A percentile compares a stretch with the other conserved stretches of the same genome.
Evolutionary conservation across 345 rosid species (phyloP).

Genomic region (Gossypium mustelinum): DNA sequence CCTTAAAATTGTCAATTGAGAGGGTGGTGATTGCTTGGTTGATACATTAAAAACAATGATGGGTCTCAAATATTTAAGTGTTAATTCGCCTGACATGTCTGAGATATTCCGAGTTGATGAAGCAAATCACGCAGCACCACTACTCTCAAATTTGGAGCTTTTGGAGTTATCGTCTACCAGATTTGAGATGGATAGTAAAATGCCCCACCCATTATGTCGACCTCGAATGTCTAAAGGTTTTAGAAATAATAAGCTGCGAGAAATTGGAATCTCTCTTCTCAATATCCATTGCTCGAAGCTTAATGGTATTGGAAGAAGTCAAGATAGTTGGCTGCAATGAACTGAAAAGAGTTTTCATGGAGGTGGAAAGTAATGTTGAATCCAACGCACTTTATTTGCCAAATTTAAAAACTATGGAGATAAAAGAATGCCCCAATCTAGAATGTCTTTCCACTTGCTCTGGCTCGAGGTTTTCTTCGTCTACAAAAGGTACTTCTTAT

Average conservation of each 20-base stretch:
- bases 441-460: not conserved
- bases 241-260: not conserved
- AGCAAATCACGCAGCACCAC: too few relatives aligned
- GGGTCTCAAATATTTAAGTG: too few relatives aligned
- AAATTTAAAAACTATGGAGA: not conserved
- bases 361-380: not conserved
- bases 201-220: not conserved
- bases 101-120: too few relatives aligned
- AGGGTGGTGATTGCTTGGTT: too few relatives aligned
- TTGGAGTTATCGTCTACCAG: not conserved
- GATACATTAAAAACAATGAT: too few relatives aligned
- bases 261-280: not conserved
- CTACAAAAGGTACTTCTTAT: not conserved
- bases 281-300: too few relatives aligned
- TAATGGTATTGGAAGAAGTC: not conserved
- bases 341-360: not conserved
- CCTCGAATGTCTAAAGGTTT: not conserved
- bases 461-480: not conserved
- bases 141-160: too few relatives aligned
- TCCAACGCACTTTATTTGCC: not conserved
- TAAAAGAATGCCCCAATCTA: not conserved
- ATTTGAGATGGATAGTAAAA: not conserved
- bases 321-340: not conserved
- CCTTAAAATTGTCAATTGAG: too few relatives aligned
- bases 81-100: too few relatives aligned